Conservation (phyloP, 306 rosid genomes). For the peach (Prunus persica) region DNA sequence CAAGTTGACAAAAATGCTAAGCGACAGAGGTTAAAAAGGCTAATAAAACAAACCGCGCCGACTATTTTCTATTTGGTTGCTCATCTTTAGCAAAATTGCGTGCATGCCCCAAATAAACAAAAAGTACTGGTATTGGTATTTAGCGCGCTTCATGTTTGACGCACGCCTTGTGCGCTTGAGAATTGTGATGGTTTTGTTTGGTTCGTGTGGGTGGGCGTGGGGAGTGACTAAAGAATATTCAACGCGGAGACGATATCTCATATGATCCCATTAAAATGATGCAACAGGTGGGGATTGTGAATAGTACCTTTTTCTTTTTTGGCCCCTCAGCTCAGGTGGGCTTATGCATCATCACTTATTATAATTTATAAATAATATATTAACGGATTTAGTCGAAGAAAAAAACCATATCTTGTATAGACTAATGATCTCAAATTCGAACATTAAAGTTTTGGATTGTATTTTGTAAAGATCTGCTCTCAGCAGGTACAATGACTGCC, state of each 20-base stretch:
- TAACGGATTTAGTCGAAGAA: accelerated
- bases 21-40: neutral
- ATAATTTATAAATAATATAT: too few species aligned
- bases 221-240: neutral
- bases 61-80: neutral
- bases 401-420: accelerated
- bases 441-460: too few species aligned
- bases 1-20: neutral
- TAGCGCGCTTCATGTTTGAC: neutral
- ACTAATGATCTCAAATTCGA: accelerated
- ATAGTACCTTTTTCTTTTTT: too few species aligned
- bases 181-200: neutral
- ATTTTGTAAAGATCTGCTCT: too few species aligned
- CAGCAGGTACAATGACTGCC: neutral
- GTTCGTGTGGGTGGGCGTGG: too few species aligned
- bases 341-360: too few species aligned
- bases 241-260: neutral
- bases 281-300: too few species aligned
- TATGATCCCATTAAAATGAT: too few species aligned
- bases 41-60: neutral
- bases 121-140: neutral
- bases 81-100: neutral
- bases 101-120: neutral
- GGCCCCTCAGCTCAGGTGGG: too few species aligned
- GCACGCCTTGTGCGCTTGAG: neutral